Evolutionary conservation across 345 rosid species (phyloP).

Genomic region (Geranium rotundifolium): DNA sequence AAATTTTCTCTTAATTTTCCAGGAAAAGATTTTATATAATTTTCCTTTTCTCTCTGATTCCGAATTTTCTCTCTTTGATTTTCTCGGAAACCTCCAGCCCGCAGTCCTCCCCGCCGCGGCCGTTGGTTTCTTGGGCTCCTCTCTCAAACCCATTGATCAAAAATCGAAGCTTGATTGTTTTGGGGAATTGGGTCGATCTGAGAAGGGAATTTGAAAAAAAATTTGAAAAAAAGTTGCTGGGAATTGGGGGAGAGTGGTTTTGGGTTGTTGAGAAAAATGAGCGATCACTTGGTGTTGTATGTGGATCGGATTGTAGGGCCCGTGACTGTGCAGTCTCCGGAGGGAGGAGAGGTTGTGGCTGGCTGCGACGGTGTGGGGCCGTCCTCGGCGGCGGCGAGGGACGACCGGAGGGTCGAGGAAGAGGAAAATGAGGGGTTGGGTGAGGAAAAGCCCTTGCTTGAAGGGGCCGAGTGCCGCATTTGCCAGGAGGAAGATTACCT

Average conservation of each 20-base stretch:
- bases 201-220: background rate
- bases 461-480: conserved; percentile 74
- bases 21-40: background rate
- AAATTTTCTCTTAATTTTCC: background rate
- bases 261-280: conserved; percentile 30
- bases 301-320: conserved; percentile 47
- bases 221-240: background rate
- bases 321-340: conserved; percentile 13
- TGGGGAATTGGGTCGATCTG: background rate
- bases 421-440: conserved; percentile 13
- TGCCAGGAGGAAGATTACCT: conserved; percentile 83
- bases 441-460: conserved; percentile 66
- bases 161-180: background rate
- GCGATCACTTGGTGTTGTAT: conserved; percentile 49
- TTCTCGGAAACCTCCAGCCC: conserved; percentile 15
- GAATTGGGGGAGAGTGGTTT: background rate
- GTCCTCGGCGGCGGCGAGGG: conserved; percentile 4
- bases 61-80: conserved; percentile 1
- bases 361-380: conserved; percentile 11
- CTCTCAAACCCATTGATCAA: background rate
- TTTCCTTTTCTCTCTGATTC: background rate
- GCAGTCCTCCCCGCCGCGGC: conserved; percentile 18
- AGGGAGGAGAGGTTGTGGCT: conserved; percentile 19
- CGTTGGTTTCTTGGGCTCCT: conserved; percentile 9
- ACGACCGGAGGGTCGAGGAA: conserved; percentile 19